A percentile compares a stretch with the other conserved stretches of the same genome.
These are phyloP conservation scores for Syzygium oleosum DNA, from an alignment of 345 rosid species.

Conservation along the genomic window DNA sequence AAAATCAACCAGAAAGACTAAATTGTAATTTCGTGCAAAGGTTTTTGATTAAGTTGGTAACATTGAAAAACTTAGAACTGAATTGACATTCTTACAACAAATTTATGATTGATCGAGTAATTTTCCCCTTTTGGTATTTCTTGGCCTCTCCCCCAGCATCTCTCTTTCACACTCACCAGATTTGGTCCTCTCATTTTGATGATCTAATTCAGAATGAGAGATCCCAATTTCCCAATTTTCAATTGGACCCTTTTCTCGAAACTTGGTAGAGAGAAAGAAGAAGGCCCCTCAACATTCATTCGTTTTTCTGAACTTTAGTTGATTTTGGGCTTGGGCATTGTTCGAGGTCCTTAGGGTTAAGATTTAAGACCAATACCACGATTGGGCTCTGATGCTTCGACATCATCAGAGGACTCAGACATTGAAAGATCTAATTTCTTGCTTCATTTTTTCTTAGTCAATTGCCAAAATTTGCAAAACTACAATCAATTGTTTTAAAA, in stretches of 20 bases:
- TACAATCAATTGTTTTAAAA: background rate
- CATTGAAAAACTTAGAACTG: accelerated
- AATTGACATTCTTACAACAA: accelerated
- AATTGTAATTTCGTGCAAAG: background rate
- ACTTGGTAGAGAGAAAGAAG: background rate
- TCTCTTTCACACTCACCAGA: background rate
- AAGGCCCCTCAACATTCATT: background rate
- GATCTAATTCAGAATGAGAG: background rate
- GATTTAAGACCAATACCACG: background rate
- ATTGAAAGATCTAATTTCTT: background rate
- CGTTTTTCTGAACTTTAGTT: background rate
- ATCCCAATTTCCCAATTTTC: background rate
- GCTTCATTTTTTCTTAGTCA: background rate
- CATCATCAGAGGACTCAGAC: background rate
- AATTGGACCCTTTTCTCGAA: background rate
- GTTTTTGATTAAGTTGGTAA: background rate
- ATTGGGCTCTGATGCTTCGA: background rate
- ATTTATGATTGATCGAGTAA: no score
- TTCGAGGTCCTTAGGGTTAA: background rate
- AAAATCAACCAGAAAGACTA: no score
- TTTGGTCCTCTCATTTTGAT: background rate
- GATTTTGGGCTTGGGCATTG: background rate
- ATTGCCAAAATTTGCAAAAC: background rate
- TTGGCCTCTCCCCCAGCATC: background rate
- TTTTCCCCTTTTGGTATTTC: background rate